These are phyloP conservation scores for Alternaria metachromatica DNA, from an alignment of 2,329 filamentous ascomycete genomes.

Conservation along the genomic window DNA sequence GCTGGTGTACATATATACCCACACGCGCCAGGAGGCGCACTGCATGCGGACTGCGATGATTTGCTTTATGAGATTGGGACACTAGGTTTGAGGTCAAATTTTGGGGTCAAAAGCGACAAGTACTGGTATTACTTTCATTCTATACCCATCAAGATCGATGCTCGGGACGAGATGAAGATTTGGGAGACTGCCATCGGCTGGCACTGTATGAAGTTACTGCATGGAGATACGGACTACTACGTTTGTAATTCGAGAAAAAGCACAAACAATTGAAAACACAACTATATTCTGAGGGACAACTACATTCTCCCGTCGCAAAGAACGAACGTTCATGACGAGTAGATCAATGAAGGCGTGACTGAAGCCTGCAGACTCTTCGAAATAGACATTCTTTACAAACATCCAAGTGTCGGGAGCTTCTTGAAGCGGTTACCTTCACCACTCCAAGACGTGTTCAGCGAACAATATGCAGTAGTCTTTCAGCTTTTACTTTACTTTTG, in stretches of 20 bases:
- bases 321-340: background rate
- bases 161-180: slow-evolving; percentile 20
- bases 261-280: slow-evolving; percentile 9
- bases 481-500: background rate
- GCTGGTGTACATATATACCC: slow-evolving; percentile 31
- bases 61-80: slow-evolving; percentile 2
- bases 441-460: background rate
- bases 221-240: slow-evolving; percentile 12
- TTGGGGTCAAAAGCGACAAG: slow-evolving; percentile 26
- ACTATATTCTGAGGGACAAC: background rate
- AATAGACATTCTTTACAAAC: background rate
- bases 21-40: slow-evolving; percentile 16
- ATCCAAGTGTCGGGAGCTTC: background rate
- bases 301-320: background rate
- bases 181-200: slow-evolving; percentile 12
- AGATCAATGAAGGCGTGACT: background rate
- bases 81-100: slow-evolving; percentile 16
- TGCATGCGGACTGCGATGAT: slow-evolving; percentile 9
- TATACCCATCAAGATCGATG: slow-evolving; percentile 40
- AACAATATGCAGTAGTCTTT: background rate
- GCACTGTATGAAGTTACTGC: slow-evolving; percentile 13
- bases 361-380: background rate
- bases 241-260: slow-evolving; percentile 13
- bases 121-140: slow-evolving; percentile 27
- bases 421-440: background rate